These are phyloP conservation scores for Lavandula angustifolia DNA, from an alignment of 257 asterid genomes.

Conservation along the genomic window DNA sequence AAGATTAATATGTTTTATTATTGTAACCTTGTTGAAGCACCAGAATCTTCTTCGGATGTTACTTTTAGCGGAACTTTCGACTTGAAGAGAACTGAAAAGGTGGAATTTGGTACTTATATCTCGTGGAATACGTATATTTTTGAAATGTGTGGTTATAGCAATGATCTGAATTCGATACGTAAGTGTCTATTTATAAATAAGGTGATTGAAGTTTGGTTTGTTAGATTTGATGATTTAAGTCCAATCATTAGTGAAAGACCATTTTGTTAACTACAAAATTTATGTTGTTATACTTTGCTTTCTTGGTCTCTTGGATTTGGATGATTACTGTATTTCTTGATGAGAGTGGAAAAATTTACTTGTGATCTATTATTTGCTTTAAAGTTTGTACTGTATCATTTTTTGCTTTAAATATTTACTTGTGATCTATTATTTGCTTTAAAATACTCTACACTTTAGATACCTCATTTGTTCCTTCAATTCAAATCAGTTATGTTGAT, in stretches of 20 bases:
- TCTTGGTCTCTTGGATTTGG: background rate
- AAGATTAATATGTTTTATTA: background rate
- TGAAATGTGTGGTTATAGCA: constrained; percentile 6
- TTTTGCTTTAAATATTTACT: too few species aligned
- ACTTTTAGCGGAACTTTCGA: constrained; percentile 44
- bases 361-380: background rate
- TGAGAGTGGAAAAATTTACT: constrained; percentile 3
- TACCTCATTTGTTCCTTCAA: constrained; percentile 1
- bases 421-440: too few species aligned
- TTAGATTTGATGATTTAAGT: background rate
- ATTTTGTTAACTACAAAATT: background rate
- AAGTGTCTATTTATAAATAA: background rate
- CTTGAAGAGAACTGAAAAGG: constrained; percentile 58
- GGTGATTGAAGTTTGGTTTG: background rate
- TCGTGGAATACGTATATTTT: background rate
- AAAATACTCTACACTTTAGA: background rate
- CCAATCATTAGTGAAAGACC: background rate
- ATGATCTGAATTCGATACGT: constrained; percentile 2
- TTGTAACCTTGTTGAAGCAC: constrained; percentile 33
- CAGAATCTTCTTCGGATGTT: constrained; percentile 44
- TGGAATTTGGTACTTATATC: constrained; percentile 17
- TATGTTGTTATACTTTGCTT: background rate
- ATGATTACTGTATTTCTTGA: background rate
- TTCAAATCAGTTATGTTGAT: constrained; percentile 5
- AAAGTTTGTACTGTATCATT: too few species aligned